Conservation (phyloP, 2,329 filamentous ascomycete species). For the Aspergillus terreus region DNA sequence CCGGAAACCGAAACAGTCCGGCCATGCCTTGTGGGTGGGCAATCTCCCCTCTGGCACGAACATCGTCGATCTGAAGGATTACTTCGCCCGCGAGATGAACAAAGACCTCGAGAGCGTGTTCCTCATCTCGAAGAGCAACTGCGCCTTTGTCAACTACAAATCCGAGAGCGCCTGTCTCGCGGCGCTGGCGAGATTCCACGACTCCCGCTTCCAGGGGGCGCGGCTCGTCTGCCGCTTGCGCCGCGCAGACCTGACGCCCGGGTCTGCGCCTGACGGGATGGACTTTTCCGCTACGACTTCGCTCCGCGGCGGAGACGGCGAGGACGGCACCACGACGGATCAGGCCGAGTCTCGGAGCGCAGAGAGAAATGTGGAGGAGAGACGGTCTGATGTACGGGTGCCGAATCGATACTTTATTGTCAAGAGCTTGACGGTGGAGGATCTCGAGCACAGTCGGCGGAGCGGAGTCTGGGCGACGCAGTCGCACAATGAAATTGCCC, state of each 20-base stretch:
- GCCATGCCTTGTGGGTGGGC: constrained; percentile 92
- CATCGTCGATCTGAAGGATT: constrained; percentile 79
- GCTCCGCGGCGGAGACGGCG: constrained; percentile 26
- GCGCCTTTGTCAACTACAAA: constrained; percentile 92
- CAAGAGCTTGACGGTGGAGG: constrained; percentile 87
- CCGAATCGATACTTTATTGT: constrained; percentile 85
- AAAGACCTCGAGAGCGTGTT: constrained; percentile 83
- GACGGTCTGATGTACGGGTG: constrained; percentile 29
- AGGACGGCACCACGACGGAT: constrained; percentile 2
- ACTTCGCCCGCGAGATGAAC: constrained; percentile 76
- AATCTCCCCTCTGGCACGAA: constrained; percentile 83
- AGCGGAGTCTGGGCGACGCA: constrained; percentile 94
- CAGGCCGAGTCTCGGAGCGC: constrained; percentile 6
- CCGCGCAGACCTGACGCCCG: constrained; percentile 47
- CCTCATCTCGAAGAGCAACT: constrained; percentile 94
- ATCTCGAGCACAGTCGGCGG: constrained; percentile 80
- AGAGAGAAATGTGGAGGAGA: not conserved
- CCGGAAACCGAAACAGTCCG: constrained; percentile 65
- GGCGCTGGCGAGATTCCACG: constrained; percentile 81
- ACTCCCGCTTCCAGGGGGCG: constrained; percentile 83
- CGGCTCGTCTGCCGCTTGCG: constrained; percentile 81
- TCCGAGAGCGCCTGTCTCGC: constrained; percentile 70
- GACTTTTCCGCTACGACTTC: constrained; percentile 51
- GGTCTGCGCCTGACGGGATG: constrained; percentile 21
- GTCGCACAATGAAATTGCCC: constrained; percentile 78